phyloP scores from a whole-genome alignment of 1,284 basidiomycete species.

The Trametes sp. region DNA sequence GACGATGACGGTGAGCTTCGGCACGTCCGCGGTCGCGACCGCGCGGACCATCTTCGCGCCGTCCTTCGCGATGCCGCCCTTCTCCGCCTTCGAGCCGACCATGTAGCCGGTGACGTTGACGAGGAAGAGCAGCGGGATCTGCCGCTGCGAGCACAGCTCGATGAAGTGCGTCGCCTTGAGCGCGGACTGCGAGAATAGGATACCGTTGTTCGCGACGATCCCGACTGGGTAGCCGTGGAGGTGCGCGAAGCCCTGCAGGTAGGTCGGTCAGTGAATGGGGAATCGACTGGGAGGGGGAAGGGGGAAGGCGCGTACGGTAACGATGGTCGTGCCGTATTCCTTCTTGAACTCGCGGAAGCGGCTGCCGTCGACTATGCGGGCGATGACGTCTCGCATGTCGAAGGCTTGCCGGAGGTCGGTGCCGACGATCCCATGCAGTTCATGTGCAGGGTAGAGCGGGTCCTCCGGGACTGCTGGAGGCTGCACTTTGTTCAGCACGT shows the following conservation, averaged over 20 bases:
- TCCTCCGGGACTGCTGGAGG: slow-evolving; percentile 66
- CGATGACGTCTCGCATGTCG: slow-evolving; percentile 94
- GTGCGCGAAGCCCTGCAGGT: slow-evolving; percentile 86
- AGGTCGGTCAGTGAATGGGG: background rate
- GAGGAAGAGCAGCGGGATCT: slow-evolving; percentile 90
- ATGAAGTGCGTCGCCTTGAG: slow-evolving; percentile 96
- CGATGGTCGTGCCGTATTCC: slow-evolving; percentile 90
- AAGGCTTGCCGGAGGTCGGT: slow-evolving; percentile 88
- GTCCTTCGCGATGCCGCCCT: slow-evolving; percentile 96
- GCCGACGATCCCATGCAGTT: slow-evolving; percentile 92
- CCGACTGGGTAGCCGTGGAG: slow-evolving; percentile 90
- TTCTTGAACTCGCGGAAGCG: slow-evolving; percentile 96
- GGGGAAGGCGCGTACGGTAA: slow-evolving; percentile 74
- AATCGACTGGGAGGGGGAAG: background rate
- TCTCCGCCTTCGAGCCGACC: slow-evolving; percentile 94
- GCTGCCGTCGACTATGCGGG: slow-evolving; percentile 91
- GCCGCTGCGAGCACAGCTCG: slow-evolving; percentile 90
- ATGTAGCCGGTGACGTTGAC: slow-evolving; percentile 96
- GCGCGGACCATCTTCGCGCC: slow-evolving; percentile 98
- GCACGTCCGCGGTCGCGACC: slow-evolving; percentile 93
- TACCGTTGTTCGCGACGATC: slow-evolving; percentile 94
- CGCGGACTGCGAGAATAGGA: slow-evolving; percentile 92
- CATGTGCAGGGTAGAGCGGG: slow-evolving; percentile 82
- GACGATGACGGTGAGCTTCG: slow-evolving; percentile 94
- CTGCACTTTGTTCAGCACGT: slow-evolving; percentile 43